Evolutionary conservation across 179 eudicot species (phyloP), one percentile per base, ranked within the genome.

Genomic region (Camellia oleifera): DNA sequence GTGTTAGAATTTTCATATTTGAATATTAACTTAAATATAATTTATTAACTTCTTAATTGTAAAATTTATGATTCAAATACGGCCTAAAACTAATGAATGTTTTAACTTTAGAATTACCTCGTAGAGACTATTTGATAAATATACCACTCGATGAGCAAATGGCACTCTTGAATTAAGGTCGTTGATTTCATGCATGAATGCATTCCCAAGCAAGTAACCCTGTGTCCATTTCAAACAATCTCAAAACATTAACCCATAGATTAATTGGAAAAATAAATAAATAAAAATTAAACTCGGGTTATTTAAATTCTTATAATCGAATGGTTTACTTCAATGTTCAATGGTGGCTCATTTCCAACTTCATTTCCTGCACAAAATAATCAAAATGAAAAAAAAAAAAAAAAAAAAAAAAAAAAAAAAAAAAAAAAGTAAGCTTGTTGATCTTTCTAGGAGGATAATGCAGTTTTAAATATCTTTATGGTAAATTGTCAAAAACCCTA

Each of bases 131-230:
- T 67, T 17, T 3, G 70, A 67, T 26, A 67, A 12, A 67, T 32
- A 10, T 40, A 46, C 18, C 5, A 67, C 70, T 67, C 70, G 12
- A 13, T 67, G 70, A 67, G 70, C 70, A 67, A 40, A 69, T 44
- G 53, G 52, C 2, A 69, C 18, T 45, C 52, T 69, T 4, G 53
- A 44, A 42, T 69, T 69, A 1, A 42, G 10, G 72, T 69, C 52
- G 4, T 11, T 32, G 7, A 48, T 48, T 11, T 32, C 14, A 48
- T 48, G 7, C 52, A 7, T 48, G 52, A 48, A 7, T 4, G 52
- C 7, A 7, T 67, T 32, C n/a, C 70, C 70, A 67, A 67, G 70
- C 45, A 67, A 7, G n/a, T 67, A 67, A 11, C 70, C 70, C 70
- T 69, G 53, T 23, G 52, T 69, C 17, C 14, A 69, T 10, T 69